Base-by-base conservation (phyloP, 2,329 filamentous ascomycete species). In the Rosellinia necatrix region DNA sequence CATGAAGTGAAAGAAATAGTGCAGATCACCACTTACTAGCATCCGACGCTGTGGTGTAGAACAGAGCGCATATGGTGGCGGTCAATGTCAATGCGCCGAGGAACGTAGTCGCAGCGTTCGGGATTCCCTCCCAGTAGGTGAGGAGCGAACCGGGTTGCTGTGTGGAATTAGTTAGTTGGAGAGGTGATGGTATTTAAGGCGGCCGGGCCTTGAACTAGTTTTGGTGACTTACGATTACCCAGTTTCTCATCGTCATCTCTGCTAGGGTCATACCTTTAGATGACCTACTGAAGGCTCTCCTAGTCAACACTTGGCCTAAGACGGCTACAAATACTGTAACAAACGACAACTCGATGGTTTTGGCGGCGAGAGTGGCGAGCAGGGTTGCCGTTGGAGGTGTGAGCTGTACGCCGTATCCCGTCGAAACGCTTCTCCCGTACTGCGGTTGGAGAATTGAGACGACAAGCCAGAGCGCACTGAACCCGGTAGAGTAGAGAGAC, bases 31-130 rank as follows among this genome's bases (percentile, higher is more conserved):
- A 54, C 52, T 55, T 49, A 55, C 52, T 76, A 7, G 89, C 86
- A 60, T 91, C 87, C 0, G 88, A 88, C 0, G 90, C 90, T 2
- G 89, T 89, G 0, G 88, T 91, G 68, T 92, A 94, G 5, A 93
- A 78, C 65, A 88, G 85, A 0, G 86, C 83, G 1, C 85, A 76
- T 2, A 91, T 58, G 0, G 89, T 85, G 2, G 87, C 86, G 1
- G 83, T 74, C 12, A 93, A 70, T 0, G 87, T 83, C 2, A 91
- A 66, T 1, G 79, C 68, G 0, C 90, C 90, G 1, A 92, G 73
- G 0, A 89, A 62, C 0, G 86, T 88, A 1, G 82, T 61, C 0
- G 78, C 86, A 0, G 87, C 86, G 56, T 88, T 86, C 4, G 81
- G 79, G 1, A 92, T 74, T 3, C 81, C 82, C 59, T 87, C 79